phyloP scores from a whole-genome alignment of 257 asterid species.

The Paulownia fortunei region DNA sequence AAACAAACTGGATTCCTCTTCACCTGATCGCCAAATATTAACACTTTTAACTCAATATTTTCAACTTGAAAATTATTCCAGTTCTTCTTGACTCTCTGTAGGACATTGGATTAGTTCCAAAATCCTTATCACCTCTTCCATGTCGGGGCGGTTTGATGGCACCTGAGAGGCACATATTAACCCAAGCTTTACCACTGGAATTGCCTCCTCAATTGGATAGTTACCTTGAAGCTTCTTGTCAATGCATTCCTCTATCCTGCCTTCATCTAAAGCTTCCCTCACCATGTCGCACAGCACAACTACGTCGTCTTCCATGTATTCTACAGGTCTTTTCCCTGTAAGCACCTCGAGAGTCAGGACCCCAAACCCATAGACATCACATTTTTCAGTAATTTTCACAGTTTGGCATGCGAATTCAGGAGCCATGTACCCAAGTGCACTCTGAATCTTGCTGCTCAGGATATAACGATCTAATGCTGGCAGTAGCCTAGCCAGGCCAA shows the following conservation, averaged over 20 bases:
- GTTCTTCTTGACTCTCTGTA: conserved; percentile 52
- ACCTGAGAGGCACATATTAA: conserved; percentile 86
- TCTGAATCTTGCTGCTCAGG: conserved; percentile 84
- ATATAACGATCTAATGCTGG: conserved; percentile 68
- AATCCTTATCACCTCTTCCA: conserved; percentile 82
- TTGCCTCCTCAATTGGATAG: conserved; percentile 70
- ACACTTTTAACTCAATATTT: conserved; percentile 6
- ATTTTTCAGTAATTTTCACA: conserved; percentile 82
- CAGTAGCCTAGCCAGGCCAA: conserved; percentile 70
- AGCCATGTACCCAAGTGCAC: conserved; percentile 90
- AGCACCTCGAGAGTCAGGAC: conserved; percentile 67
- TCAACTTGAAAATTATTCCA: conserved; percentile 41
- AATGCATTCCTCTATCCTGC: conserved; percentile 70
- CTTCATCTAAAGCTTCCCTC: conserved; percentile 76
- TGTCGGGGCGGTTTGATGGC: conserved; percentile 83
- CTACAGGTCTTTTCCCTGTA: conserved; percentile 81
- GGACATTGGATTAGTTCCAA: conserved; percentile 72
- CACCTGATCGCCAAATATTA: conserved; percentile 41
- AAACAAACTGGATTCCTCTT: conserved; percentile 50
- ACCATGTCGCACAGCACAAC: conserved; percentile 77
- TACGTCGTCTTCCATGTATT: conserved; percentile 88
- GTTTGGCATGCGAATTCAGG: conserved; percentile 89
- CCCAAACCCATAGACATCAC: conserved; percentile 88
- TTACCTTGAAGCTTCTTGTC: conserved; percentile 59
- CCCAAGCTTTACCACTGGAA: conserved; percentile 78